These are phyloP conservation scores for Aspergillus pseudoglaucus DNA, from an alignment of 2,329 filamentous ascomycete genomes.

Conservation along the genomic window DNA sequence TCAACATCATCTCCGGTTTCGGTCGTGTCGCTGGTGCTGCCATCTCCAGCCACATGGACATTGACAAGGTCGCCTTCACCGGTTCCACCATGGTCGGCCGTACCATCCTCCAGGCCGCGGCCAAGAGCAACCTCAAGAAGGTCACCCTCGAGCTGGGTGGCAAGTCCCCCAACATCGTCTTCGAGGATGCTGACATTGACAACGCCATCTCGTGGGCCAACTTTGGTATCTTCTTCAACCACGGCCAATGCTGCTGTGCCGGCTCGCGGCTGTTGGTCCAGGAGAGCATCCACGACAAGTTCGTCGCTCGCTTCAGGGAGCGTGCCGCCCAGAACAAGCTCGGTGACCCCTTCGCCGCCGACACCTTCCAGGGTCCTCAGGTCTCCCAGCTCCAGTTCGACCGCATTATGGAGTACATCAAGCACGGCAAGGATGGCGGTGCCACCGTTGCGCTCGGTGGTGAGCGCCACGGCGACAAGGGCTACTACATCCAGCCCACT, in stretches of 20 bases:
- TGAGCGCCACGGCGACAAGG: conserved; percentile 66
- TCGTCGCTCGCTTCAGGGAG: conserved; percentile 70
- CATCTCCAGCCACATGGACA: conserved; percentile 55
- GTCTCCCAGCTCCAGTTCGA: conserved; percentile 77
- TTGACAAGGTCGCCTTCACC: conserved; percentile 60
- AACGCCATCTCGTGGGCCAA: conserved; percentile 21
- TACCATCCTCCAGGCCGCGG: conserved; percentile 55
- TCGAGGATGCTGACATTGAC: conserved; percentile 20
- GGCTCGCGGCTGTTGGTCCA: conserved; percentile 20
- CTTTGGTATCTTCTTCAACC: conserved; percentile 23
- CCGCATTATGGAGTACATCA: conserved; percentile 67
- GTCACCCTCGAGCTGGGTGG: conserved; percentile 46
- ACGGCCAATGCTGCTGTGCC: conserved; percentile 21
- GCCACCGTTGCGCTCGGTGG: conserved; percentile 60
- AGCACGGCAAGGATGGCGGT: conserved; percentile 60
- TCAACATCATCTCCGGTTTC: conserved; percentile 64
- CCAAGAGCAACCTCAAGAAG: conserved; percentile 59
- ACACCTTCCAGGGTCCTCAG: conserved; percentile 82
- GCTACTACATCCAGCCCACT: conserved; percentile 81
- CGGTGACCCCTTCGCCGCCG: conserved; percentile 68
- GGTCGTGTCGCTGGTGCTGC: conserved; percentile 71
- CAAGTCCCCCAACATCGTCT: conserved; percentile 23
- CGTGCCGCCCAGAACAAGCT: conserved; percentile 66
- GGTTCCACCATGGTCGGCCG: conserved; percentile 56
- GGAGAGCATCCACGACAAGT: conserved; percentile 35